Evolutionary conservation across 805 yeast genomes (phyloP), one percentile per base, ranked within the genome.

Genomic region (Ascoidea asiatica): DNA sequence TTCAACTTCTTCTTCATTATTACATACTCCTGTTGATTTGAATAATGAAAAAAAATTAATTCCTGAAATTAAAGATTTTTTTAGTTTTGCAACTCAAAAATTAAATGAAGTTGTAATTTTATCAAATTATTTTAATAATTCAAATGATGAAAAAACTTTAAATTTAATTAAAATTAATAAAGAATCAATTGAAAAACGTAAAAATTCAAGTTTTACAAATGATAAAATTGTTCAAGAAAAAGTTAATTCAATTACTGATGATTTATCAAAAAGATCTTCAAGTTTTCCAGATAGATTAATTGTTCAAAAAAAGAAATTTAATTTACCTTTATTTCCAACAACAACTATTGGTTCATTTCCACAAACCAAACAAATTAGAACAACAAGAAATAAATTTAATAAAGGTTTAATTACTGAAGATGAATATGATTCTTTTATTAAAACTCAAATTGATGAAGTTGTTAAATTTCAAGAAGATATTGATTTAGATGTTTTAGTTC

Each of bases 301-400:
- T 57, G 89, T 79, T 58, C 98, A 92, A 76, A 76, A 85, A 74
- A 71, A 68, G 58, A 73, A 79, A 64, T 85, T 84, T 76, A 84
- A 92, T 77, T 76, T 92, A 67, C 98, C 99, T 58, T 73, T 85
- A 63, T 92, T 92, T 95, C 99, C 99, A 72, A 92, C 99, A 65
- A 92, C 99, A 67, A 92, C 98, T 61, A 92, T 92, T 69, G 99
- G 99, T 70, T 92, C 99, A 53, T 92, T 92, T 97, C 99, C 99
- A 60, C 99, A 92, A 79, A 92, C 99, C 69, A 87, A 88, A 77
- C 98, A 92, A 69, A 92, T 92, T 73, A 86, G 98, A 78, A 71
- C 89, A 68, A 83, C 84, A 84, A 90, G 99, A 79, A 88, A 90
- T 82, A 92, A 90, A 75, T 88, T 84, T 73, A 76, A 84, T 69